These are phyloP conservation scores for Ophiostoma sp. DNA, from an alignment of 2,329 filamentous ascomycete genomes.

Conservation along the genomic window DNA sequence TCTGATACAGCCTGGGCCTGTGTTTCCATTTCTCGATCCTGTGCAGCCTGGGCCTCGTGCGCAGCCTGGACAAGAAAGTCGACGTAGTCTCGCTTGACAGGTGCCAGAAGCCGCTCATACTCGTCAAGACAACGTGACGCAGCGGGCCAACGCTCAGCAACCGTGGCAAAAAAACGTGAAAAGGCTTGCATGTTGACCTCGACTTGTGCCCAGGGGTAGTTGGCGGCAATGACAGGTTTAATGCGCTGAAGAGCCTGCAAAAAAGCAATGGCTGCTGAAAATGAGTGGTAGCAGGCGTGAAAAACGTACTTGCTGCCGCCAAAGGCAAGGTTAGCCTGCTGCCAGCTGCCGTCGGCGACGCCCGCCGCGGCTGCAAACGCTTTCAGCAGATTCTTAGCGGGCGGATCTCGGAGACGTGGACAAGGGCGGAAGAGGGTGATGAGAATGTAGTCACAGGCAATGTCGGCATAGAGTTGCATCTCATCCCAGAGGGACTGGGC, in stretches of 20 bases:
- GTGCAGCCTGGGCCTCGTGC: conserved; percentile 3
- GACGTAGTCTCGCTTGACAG: conserved; percentile 4
- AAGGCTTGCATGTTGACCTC: conserved; percentile 20
- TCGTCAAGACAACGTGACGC: conserved; percentile 20
- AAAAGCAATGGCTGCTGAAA: conserved; percentile 21
- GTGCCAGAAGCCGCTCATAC: conserved; percentile 21
- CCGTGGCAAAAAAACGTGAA: conserved; percentile 21
- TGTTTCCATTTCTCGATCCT: neutral
- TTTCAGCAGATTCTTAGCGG: conserved; percentile 12
- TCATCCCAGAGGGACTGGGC: conserved; percentile 21
- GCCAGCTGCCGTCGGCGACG: conserved; percentile 24
- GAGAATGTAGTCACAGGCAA: conserved; percentile 22
- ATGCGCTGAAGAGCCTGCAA: conserved; percentile 21
- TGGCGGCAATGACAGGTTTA: conserved; percentile 16
- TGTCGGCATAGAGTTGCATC: conserved; percentile 23
- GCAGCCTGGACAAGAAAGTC: conserved; percentile 14
- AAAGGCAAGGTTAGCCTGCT: conserved; percentile 22
- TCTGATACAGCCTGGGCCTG: neutral
- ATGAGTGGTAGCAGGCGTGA: conserved; percentile 23
- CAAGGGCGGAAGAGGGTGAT: conserved; percentile 23
- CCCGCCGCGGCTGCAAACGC: conserved; percentile 20
- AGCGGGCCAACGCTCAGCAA: conserved; percentile 21
- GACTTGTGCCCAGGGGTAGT: conserved; percentile 18
- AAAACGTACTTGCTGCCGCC: conserved; percentile 23
- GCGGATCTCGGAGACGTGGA: conserved; percentile 18